Evolutionary conservation across 495 filamentous ascomycete species (phyloP), one percentile per base, ranked within the genome.

Genomic region (Apodospora peruviana): DNA sequence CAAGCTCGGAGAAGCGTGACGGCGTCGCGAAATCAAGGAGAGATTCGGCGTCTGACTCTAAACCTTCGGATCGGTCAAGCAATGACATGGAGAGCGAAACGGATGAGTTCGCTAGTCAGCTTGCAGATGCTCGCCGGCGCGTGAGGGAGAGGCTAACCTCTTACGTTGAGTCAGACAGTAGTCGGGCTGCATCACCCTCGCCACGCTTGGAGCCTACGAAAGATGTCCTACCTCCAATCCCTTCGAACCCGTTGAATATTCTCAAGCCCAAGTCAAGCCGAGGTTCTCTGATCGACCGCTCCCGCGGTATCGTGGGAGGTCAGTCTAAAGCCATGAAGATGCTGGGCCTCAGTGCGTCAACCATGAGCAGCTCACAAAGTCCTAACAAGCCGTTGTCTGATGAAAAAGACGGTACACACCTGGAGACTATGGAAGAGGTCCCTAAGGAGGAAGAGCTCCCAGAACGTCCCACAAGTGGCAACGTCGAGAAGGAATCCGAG

Each of bases 61-160:
- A 43, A 12, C 23, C 19, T 2, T 35, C 51, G 1, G 66, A 54
- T 64, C 71, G 49, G n/a, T 70, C 53, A 42, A 66, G 48, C 55
- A 48, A 51, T 11, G 40, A 34, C 16, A 57, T 44, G 3, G 56
- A 57, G 12, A 56, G 88, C 19, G 88, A 88, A 46, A 77, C 79
- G 5, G 84, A 90, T 41, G 89, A 88, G 45, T 91, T 96, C 55
- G 82, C 82, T 18, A 83, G 76, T 47, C 88, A 93, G 57, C 80
- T 96, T 18, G 88, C 87, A 0, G 77, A 85, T 59, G 78, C 89
- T 35, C 80, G 86, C 43, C 77, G 83, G 24, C 85, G 80, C 16
- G 85, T 95, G 25, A 84, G 90, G 52, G 89, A 95, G 66, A 89
- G 84, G 57, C 68, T 96, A 22, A 82, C 81, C 14, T 87, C 74